phyloP scores from a whole-genome alignment of 257 asterid genomes.

The Fraxinus cuspidata region DNA sequence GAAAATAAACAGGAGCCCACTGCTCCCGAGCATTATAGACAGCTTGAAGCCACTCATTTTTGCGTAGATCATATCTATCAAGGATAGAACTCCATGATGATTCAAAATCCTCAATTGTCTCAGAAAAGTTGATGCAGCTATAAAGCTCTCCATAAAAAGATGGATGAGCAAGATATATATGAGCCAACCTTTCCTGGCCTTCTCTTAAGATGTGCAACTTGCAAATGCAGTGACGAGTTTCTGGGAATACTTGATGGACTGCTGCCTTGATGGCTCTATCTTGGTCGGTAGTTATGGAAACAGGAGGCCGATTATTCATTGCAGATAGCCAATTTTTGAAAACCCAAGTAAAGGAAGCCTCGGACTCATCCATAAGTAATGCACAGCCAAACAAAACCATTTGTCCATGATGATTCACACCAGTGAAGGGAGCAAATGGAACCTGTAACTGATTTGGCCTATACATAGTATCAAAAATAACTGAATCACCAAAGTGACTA shows the following conservation, averaged over 20 bases:
- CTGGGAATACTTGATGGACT: slow-evolving; percentile 62
- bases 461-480: slow-evolving; percentile 72
- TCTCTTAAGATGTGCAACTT: slow-evolving; percentile 84
- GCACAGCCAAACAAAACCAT: slow-evolving; percentile 79
- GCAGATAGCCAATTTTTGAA: slow-evolving; percentile 74
- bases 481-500: slow-evolving; percentile 74
- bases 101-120: slow-evolving; percentile 75
- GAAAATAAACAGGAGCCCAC: slow-evolving; percentile 88
- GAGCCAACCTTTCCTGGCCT: slow-evolving; percentile 84
- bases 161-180: slow-evolving; percentile 62
- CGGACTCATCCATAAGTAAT: slow-evolving; percentile 76
- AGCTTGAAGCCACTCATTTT: slow-evolving; percentile 83
- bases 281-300: slow-evolving; percentile 78
- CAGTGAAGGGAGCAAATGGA: slow-evolving; percentile 85
- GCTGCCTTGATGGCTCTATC: slow-evolving; percentile 81
- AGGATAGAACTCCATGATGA: slow-evolving; percentile 68
- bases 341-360: slow-evolving; percentile 75
- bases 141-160: slow-evolving; percentile 68
- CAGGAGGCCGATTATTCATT: slow-evolving; percentile 64
- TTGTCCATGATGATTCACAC: slow-evolving; percentile 79
- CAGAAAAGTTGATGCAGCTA: slow-evolving; percentile 73
- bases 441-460: slow-evolving; percentile 80
- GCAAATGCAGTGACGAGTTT: slow-evolving; percentile 79
- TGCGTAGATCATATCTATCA: slow-evolving; percentile 53
- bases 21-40: slow-evolving; percentile 79